Evolutionary conservation across 164 flowering plant genomes (phyloP), one percentile per base, ranked within the genome.

Genomic region (Berberis vulgaris): DNA sequence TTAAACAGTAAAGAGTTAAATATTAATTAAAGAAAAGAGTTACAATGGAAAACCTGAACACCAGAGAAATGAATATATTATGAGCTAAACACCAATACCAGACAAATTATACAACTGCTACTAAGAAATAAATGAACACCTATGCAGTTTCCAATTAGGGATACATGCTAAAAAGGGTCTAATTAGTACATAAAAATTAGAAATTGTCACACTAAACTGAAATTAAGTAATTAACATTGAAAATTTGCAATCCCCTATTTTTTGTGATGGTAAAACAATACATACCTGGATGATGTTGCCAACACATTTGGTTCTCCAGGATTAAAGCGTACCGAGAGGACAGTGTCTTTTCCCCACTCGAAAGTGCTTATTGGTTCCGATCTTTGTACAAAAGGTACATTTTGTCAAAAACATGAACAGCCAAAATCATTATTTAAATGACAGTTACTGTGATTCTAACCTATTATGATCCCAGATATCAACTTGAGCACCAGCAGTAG

Each of bases 391-490:
- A 10, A 45, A 65, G 63, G 26, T 26, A 12, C 1, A 39, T 46
- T 44, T 1, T 57, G 57, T 65, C 62, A 74, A 9, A 43, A 61
- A 54, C 64, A 71, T 47, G 60, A 44, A 10, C 3, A 11, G 3
- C 12, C 2, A 52, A 52, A 3, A 12, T 6, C 54, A 52, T 7
- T 6, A 52, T 52, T 10, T 10, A 7, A 10, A 26, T 52, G 1
- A 52, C 9, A 49, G 12, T 49, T 11, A 59, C 41, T 6, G 39
- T 7, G 49, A 59, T 26, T 26, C 26, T 26, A 66, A 93, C 98
- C 97, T 94, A 68, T 86, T 91, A 68, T 83, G 96, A 78, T 91
- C 87, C 99, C 99, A 94, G 67, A 94, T 86, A 70, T 94, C 91
- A 49, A 94, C 86, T 82, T 84, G 89, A 67, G 91, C 91, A 63